Percentiles rank a stretch among this genome's conserved stretches.
These are phyloP conservation scores for Crithidia expoeki DNA, from an alignment of 208 protist genomes.

Conservation along the genomic window DNA sequence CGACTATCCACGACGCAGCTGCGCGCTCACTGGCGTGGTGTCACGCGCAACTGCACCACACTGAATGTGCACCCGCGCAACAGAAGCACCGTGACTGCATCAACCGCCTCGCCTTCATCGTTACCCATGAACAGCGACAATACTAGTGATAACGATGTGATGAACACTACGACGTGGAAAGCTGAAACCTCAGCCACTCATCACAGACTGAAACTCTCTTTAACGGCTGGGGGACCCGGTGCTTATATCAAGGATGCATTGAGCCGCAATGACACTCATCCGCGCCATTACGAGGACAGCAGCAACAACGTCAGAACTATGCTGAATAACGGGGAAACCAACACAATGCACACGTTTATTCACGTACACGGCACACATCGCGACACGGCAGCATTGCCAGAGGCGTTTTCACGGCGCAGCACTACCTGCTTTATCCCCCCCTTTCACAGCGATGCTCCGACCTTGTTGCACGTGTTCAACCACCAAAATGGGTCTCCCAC, in stretches of 20 bases:
- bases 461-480: not conserved
- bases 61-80: not conserved
- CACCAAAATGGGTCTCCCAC: not conserved
- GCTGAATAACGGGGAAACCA: not conserved
- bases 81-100: not conserved
- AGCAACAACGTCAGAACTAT: not conserved
- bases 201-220: not conserved
- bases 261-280: too few relatives aligned
- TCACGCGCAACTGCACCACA: slow-evolving; percentile 25
- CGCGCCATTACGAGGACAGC: too few relatives aligned
- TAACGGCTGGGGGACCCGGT: not conserved
- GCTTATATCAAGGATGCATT: too few relatives aligned
- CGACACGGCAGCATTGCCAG: slow-evolving; percentile 3
- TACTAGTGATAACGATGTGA: too few relatives aligned
- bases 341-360: not conserved
- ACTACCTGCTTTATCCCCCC: not conserved
- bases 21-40: slow-evolving; percentile 28
- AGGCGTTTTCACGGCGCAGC: slow-evolving; percentile 9
- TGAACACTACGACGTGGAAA: not conserved
- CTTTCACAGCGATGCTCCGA: not conserved
- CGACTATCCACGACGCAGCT: slow-evolving; percentile 26
- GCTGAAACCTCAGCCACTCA: not conserved
- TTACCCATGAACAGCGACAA: not conserved
- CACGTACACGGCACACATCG: not conserved
- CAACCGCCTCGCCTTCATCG: not conserved